phyloP scores from a whole-genome alignment of 2,329 filamentous ascomycete genomes.

The Cladophialophora immunda region DNA sequence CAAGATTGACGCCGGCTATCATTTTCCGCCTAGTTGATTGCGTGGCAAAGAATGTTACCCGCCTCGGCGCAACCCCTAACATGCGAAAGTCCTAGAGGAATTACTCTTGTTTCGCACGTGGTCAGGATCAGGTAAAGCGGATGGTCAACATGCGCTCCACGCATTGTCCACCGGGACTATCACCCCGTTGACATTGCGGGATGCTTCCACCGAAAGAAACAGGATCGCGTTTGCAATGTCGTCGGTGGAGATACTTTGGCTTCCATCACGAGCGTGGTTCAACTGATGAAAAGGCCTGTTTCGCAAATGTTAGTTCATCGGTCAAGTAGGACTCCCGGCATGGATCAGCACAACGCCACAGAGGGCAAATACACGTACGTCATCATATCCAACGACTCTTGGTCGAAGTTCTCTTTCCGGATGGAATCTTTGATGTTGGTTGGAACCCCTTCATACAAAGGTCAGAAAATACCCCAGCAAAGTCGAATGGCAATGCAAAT shows the following conservation, averaged over 20 bases:
- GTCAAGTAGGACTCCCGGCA: background rate
- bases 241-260: background rate
- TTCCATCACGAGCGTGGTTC: background rate
- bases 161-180: background rate
- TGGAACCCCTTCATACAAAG: background rate
- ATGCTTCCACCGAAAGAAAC: background rate
- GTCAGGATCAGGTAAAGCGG: background rate
- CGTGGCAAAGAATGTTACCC: too few species aligned
- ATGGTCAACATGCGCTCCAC: background rate
- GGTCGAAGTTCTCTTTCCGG: background rate
- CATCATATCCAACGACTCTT: background rate
- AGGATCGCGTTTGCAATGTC: background rate
- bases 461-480: background rate
- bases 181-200: constrained; percentile 1
- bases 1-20: background rate
- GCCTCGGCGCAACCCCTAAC: background rate
- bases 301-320: background rate
- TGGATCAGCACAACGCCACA: background rate
- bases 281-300: background rate
- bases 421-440: constrained; percentile 11
- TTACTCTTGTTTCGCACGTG: background rate
- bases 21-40: too few species aligned
- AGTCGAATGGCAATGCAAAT: constrained; percentile 46
- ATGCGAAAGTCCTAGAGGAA: background rate
- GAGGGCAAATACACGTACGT: background rate